Evolutionary conservation across 2,329 filamentous ascomycete genomes (phyloP).

Genomic region (Fusarium sp.): DNA sequence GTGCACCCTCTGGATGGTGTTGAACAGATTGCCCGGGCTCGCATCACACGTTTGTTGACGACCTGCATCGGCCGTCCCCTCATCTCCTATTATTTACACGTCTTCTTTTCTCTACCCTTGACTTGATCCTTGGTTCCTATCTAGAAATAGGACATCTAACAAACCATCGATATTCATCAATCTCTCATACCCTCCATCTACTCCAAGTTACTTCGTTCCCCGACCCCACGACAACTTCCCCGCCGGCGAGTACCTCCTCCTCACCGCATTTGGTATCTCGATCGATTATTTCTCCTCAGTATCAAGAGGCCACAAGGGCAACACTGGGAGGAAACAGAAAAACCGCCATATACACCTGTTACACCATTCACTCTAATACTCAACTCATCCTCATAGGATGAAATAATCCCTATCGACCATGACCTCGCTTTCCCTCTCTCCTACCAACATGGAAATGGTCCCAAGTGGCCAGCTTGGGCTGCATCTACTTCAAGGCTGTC

Average conservation of each 20-base stretch:
- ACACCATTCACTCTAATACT: conserved; percentile 8
- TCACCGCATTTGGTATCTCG: conserved; percentile 35
- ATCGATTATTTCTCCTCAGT: conserved; percentile 22
- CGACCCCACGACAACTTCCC: conserved; percentile 21
- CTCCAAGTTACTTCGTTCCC: neutral
- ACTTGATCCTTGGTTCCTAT: conserved; percentile 22
- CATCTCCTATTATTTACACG: conserved; percentile 36
- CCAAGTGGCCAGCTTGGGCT: conserved; percentile 45
- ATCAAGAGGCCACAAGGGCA: neutral
- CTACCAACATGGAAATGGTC: conserved; percentile 47
- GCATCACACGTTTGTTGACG: conserved; percentile 45
- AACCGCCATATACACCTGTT: conserved; percentile 16
- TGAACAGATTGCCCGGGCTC: conserved; percentile 44
- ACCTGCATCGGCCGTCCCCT: conserved; percentile 39
- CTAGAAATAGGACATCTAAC: conserved; percentile 9
- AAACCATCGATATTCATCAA: conserved; percentile 7
- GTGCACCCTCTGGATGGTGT: conserved; percentile 45
- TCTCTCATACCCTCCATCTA: conserved; percentile 14
- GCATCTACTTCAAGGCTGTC: conserved; percentile 64
- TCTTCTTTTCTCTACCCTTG: conserved; percentile 22
- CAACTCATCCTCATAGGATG: conserved; percentile 35
- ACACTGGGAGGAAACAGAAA: neutral
- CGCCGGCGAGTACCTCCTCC: conserved; percentile 6
- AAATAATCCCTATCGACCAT: conserved; percentile 18
- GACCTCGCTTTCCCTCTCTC: conserved; percentile 11